A percentile compares a stretch with the other conserved stretches of the same genome.
Conservation (phyloP, 108 stramenopile genomes). For the Fistulifera pelliculosa region DNA sequence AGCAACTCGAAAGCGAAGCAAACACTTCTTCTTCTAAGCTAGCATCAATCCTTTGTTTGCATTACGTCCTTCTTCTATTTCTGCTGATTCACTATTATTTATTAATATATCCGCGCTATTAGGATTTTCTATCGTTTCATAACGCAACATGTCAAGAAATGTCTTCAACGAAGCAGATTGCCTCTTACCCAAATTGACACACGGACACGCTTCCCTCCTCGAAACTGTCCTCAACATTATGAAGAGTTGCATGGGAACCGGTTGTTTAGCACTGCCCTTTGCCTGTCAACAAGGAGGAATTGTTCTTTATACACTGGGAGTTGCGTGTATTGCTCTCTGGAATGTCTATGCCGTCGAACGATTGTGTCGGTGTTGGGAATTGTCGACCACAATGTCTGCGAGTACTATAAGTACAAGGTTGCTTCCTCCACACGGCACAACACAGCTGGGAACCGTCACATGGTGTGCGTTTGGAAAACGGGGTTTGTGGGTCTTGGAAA, state of each 20-base stretch:
- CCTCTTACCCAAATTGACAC: neutral
- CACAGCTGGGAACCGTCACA: slow-evolving; percentile 45
- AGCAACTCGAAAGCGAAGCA: no score
- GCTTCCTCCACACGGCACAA: slow-evolving; percentile 43
- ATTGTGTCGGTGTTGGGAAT: slow-evolving; percentile 12
- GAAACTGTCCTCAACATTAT: slow-evolving; percentile 45
- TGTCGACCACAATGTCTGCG: no score
- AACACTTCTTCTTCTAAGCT: no score
- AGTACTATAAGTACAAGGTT: no score
- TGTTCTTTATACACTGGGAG: slow-evolving; percentile 40
- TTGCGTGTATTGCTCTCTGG: slow-evolving; percentile 50
- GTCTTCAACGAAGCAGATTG: neutral
- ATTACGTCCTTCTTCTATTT: no score
- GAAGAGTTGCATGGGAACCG: slow-evolving; percentile 67
- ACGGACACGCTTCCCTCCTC: slow-evolving; percentile 22
- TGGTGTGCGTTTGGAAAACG: slow-evolving; percentile 60
- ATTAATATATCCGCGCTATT: no score
- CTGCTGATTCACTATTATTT: no score
- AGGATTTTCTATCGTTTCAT: no score
- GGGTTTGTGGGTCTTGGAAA: slow-evolving; percentile 46
- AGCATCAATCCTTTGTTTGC: no score
- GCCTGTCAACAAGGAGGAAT: slow-evolving; percentile 66
- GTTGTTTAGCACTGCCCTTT: slow-evolving; percentile 65
- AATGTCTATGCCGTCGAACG: slow-evolving; percentile 55
- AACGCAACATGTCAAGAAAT: no score